phyloP scores from a whole-genome alignment of 2,329 filamentous ascomycete species.

The Tolypocladium album region DNA sequence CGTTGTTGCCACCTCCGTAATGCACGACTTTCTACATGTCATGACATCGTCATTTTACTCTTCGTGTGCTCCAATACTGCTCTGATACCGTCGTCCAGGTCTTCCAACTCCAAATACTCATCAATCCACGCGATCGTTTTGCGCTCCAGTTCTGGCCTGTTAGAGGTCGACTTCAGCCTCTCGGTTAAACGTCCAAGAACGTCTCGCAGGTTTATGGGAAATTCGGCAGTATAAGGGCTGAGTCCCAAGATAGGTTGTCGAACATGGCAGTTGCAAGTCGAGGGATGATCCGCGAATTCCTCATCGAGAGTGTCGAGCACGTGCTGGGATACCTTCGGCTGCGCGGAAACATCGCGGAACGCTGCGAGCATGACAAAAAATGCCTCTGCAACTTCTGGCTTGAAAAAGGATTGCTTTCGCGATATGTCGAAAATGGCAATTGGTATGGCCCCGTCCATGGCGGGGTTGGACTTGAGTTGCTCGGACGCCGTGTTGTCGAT shows the following conservation, averaged over 20 bases:
- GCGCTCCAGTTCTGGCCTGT: conserved; percentile 32
- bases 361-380: conserved; percentile 74
- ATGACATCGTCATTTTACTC: conserved; percentile 14
- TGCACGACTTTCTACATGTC: neutral
- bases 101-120: conserved; percentile 33
- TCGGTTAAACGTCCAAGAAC: conserved; percentile 52
- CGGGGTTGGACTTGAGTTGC: conserved; percentile 63
- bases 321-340: conserved; percentile 59
- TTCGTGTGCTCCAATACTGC: conserved; percentile 44
- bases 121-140: conserved; percentile 46
- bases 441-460: conserved; percentile 86
- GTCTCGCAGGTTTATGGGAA: conserved; percentile 59
- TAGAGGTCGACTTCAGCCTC: conserved; percentile 30
- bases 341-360: conserved; percentile 57
- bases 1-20: neutral
- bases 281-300: conserved; percentile 47
- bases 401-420: conserved; percentile 64
- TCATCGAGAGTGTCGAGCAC: conserved; percentile 56
- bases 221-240: conserved; percentile 52
- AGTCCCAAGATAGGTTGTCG: conserved; percentile 60
- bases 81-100: conserved; percentile 44
- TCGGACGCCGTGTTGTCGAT: conserved; percentile 33
- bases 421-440: conserved; percentile 84
- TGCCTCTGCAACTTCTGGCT: conserved; percentile 51
- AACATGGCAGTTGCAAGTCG: conserved; percentile 60